Conservation (phyloP, 202 grass and related monocot genomes). For the Alloteropsis angusta region DNA sequence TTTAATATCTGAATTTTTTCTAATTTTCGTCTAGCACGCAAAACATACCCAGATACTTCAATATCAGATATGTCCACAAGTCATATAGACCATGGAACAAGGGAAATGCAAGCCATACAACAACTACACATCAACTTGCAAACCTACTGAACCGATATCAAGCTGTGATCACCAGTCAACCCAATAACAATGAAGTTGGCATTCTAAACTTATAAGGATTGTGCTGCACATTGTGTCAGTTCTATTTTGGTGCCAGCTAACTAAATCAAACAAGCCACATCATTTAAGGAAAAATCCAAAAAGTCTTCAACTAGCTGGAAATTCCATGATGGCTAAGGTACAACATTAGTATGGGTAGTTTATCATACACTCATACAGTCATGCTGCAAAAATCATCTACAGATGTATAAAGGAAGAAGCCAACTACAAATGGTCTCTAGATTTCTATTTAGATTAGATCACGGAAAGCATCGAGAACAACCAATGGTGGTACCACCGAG, state of each 20-base stretch:
- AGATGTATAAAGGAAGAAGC: not conserved
- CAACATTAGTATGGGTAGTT: not conserved
- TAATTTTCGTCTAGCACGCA: not conserved
- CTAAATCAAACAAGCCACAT: not conserved
- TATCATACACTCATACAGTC: not conserved
- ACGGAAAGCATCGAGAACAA: not conserved
- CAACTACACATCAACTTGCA: not conserved
- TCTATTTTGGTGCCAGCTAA: no score
- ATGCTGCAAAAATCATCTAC: not conserved
- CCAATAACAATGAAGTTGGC: slow-evolving; percentile 22
- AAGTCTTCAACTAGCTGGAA: not conserved
- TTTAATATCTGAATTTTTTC: not conserved
- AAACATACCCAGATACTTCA: not conserved
- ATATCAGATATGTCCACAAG: not conserved
- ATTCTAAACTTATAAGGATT: not conserved
- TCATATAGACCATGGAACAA: not conserved
- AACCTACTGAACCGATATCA: slow-evolving; percentile 19
- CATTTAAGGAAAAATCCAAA: not conserved
- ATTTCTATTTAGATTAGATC: not conserved
- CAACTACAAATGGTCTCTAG: not conserved
- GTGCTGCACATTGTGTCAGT: no score
- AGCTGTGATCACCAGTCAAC: not conserved
- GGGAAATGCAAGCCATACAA: not conserved
- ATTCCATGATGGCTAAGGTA: not conserved
- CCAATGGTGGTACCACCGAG: not conserved